Percentiles rank a stretch among this genome's conserved stretches.
Evolutionary conservation across 2,329 filamentous ascomycete genomes (phyloP).

Genomic region (Cadophora malorum): DNA sequence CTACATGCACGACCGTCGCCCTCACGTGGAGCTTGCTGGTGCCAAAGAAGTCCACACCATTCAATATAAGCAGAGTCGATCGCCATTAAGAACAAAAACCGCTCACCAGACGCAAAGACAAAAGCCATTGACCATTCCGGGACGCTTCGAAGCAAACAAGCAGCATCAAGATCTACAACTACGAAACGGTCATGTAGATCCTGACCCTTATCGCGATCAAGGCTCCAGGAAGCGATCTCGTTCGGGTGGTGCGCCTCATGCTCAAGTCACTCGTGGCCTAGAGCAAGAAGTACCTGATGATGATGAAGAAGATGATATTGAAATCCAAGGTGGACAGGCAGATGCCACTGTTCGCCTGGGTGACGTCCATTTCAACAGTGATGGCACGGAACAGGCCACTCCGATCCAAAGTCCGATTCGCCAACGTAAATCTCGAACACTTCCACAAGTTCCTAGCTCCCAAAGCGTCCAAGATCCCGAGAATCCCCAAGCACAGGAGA

Average conservation of each 20-base stretch:
- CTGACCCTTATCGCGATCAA: background rate
- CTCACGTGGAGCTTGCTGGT: background rate
- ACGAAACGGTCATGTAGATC: background rate
- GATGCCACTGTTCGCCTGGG: conserved; percentile 8
- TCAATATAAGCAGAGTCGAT: conserved; percentile 26
- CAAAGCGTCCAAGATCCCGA: background rate
- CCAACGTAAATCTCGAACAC: conserved; percentile 11
- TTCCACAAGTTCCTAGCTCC: conserved; percentile 7
- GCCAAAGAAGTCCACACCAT: conserved; percentile 17
- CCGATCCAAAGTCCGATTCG: conserved; percentile 19
- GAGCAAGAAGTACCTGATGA: background rate
- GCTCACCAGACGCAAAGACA: conserved; percentile 4
- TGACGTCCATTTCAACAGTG: conserved; percentile 3
- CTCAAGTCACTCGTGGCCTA: background rate
- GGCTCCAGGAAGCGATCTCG: conserved; percentile 25
- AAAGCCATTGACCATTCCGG: conserved; percentile 8
- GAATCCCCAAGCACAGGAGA: background rate
- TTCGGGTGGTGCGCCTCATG: conserved; percentile 14
- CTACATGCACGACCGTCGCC: background rate
- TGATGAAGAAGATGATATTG: conserved; percentile 13
- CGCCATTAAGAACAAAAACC: conserved; percentile 14
- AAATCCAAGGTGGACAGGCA: background rate
- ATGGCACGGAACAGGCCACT: conserved; percentile 6
- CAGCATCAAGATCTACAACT: conserved; percentile 22
- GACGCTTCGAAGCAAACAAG: conserved; percentile 23